Conservation (phyloP, 1,139 yeast genomes). For the Kazachstania sp. region DNA sequence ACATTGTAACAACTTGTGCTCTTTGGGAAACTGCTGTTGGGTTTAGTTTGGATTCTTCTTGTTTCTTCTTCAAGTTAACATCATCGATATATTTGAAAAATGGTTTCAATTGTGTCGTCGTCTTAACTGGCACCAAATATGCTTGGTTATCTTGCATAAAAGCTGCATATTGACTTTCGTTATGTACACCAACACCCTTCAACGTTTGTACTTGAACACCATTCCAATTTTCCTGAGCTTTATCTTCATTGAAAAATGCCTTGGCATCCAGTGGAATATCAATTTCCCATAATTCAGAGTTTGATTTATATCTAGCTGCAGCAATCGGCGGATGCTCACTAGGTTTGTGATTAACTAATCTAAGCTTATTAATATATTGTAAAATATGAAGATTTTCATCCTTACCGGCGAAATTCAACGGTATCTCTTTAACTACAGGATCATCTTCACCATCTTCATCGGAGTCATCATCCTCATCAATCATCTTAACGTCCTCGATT, state of each 20-base stretch:
- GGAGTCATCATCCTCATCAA: conserved; percentile 1
- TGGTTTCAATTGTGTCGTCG: conserved; percentile 74
- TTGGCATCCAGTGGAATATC: conserved; percentile 54
- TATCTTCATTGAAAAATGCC: conserved; percentile 58
- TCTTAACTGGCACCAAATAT: conserved; percentile 56
- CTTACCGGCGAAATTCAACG: conserved; percentile 43
- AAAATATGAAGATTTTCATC: conserved; percentile 36
- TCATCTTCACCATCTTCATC: conserved; percentile 41
- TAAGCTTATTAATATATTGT: conserved; percentile 71
- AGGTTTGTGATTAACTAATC: conserved; percentile 38
- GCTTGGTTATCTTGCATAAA: conserved; percentile 42
- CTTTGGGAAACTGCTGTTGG: conserved; percentile 39
- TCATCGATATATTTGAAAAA: conserved; percentile 68
- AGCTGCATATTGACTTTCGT: conserved; percentile 54
- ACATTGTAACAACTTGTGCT: conserved; percentile 62
- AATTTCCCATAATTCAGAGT: conserved; percentile 54
- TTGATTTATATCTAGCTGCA: conserved; percentile 52
- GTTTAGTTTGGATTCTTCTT: conserved; percentile 34
- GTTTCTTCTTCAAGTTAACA: conserved; percentile 31
- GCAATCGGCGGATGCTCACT: conserved; percentile 37
- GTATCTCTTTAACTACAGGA: conserved; percentile 70
- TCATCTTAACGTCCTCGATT: conserved; percentile 3
- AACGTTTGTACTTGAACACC: conserved; percentile 63
- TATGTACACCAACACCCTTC: conserved; percentile 55
- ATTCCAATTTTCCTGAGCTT: conserved; percentile 41